Conservation (phyloP, 495 filamentous ascomycete genomes). For the Penicillium cosmopolitanum region DNA sequence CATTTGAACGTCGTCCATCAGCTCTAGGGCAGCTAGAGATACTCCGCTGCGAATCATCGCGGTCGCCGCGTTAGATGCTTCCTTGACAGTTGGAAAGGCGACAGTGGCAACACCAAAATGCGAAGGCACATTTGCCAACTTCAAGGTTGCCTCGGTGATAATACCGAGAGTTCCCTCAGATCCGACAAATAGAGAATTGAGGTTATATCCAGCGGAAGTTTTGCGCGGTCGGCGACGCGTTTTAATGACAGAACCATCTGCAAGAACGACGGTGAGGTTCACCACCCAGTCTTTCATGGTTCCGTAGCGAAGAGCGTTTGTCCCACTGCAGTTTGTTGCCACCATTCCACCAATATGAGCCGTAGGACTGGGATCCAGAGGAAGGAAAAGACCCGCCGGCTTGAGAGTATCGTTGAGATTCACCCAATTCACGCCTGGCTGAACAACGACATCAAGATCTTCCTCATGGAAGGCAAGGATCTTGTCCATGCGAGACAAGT, state of each 20-base stretch:
- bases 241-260: conserved; percentile 90
- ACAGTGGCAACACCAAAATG: conserved; percentile 82
- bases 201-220: conserved; percentile 83
- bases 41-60: conserved; percentile 79
- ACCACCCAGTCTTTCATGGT: conserved; percentile 98
- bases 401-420: conserved; percentile 79
- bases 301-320: conserved; percentile 91
- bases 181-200: conserved; percentile 83
- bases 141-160: conserved; percentile 84
- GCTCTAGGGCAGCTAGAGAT: conserved; percentile 85
- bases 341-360: conserved; percentile 95
- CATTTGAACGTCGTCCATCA: conserved; percentile 96
- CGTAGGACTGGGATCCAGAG: conserved; percentile 74
- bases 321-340: conserved; percentile 90
- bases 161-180: conserved; percentile 93
- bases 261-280: conserved; percentile 86
- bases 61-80: conserved; percentile 81
- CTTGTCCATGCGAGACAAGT: conserved; percentile 85
- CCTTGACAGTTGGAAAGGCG: conserved; percentile 74
- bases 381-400: conserved; percentile 82
- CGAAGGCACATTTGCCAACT: conserved; percentile 77
- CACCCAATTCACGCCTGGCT: conserved; percentile 92
- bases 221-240: conserved; percentile 67
- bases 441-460: conserved; percentile 92
- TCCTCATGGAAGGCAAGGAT: conserved; percentile 78